Evolutionary conservation across 352 stramenopile species (phyloP), one percentile per base, ranked within the genome.

Genomic region (Globisporangium apiculatum): DNA sequence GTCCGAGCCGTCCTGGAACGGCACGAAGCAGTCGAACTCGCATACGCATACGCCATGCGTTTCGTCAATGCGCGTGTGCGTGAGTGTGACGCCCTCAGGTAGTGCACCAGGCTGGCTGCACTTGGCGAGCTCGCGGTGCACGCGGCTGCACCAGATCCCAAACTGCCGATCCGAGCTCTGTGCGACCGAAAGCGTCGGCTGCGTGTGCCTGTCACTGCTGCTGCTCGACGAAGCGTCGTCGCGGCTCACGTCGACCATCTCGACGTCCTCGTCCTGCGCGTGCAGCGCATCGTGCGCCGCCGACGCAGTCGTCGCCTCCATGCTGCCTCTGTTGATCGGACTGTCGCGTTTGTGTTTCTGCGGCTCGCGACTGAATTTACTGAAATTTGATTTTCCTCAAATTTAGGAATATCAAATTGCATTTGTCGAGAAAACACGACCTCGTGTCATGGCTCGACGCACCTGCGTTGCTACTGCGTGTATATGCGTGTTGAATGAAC

Each of bases 1-100:
- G 46, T 83, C 79, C 1, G 83, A 93, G 51, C 80, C 80, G 31
- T 83, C 72, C 14, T 75, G 75, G 60, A 93, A 90, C 7, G 83
- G 80, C 46, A 89, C 78, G 47, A 87, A 93, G 56, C 81, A 88
- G 51, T 79, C 70, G 64, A 93, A 87, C 18, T 85, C 77, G 61
- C 68, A 66, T 31, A 75, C 58, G 40, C 77, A 87, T 18, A 64
- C 42, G 15, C 83, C 83, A 1, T 55, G 51, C 10, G 51, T 54
- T 41, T 89, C 77, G 15, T 86, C 81, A 4, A 93, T 55, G 36
- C 66, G 61, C 17, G 71, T 61, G 35, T 73, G 67, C 14, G 74
- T 68, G 41, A 93, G 60, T 36, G 71, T 72, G 12, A 76, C 68
- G n/a, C 80, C 83, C 5, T 17, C 24, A 9, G 76, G 80, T 45